Base-by-base conservation (phyloP, 2,329 filamentous ascomycete species). In the Amylocarpus encephaloides region DNA sequence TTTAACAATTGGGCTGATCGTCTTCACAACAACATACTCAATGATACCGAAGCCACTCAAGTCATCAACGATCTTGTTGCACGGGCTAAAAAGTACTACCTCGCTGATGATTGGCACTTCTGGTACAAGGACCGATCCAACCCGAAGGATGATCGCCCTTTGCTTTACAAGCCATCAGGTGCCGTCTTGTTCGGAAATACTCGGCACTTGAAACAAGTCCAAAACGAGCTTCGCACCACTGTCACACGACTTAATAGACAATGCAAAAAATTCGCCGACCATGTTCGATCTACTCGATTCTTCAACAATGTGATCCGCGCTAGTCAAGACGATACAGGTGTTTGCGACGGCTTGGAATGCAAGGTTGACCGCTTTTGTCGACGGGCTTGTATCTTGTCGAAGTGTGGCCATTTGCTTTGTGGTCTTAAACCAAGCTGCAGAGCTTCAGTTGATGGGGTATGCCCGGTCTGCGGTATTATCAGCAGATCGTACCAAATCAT, bases 321-420 rank as follows among this genome's bases (percentile, higher is more conserved):
- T 12, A 34, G 19, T 26, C 22, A 26, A 26, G 22, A 26, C 22
- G 22, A 44, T n/a, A 10, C 30, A 11, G 15, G 16, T 13, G n/a
- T 7, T 16, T 44, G 30, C 30, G 43, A 26, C 9, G 12, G 61
- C 5, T 33, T 18, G 13, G 18, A 19, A 44, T 15, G 22, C 22
- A 26, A 26, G 22, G 22, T 26, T 15, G 13, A 44, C 5, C 26
- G 19, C 9, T 16, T 33, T 29, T n/a, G 10, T 35, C 16, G 43
- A 11, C 30, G 9, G 18, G 54, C 72, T 10, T 66, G 62, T 13
- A 60, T 80, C 5, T 67, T 78, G 9, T 68, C 69, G 0, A 65
- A 66, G 5, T 81, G 78, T 53, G 78, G 78, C 0, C 78, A 82
- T 57, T 53, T 68, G 1, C 57, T 75, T n/a, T 80, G 77, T 59